These are phyloP conservation scores for Fonsecaea nubica DNA, from an alignment of 2,329 filamentous ascomycete genomes.

Conservation along the genomic window DNA sequence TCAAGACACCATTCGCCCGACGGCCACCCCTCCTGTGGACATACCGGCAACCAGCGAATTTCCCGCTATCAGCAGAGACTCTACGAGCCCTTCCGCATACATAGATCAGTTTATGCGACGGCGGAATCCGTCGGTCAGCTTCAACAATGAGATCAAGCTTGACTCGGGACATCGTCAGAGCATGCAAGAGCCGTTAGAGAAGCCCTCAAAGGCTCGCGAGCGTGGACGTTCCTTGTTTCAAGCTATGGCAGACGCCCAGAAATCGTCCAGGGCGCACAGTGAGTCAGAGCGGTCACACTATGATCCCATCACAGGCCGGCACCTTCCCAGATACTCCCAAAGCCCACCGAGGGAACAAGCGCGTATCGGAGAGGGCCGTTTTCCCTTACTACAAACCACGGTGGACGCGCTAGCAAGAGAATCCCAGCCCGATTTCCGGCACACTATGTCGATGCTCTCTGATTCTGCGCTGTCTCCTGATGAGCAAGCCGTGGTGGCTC, in stretches of 20 bases:
- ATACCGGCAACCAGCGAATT: conserved; percentile 52
- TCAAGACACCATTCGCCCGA: conserved; percentile 40
- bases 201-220: conserved; percentile 39
- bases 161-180: conserved; percentile 49
- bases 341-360: conserved; percentile 38
- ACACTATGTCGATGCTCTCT: conserved; percentile 34
- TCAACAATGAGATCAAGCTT: conserved; percentile 50
- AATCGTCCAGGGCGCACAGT: conserved; percentile 34
- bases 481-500: conserved; percentile 34
- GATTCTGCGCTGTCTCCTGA: conserved; percentile 36
- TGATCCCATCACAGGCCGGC: conserved; percentile 39
- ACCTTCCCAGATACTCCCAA: conserved; percentile 34
- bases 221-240: conserved; percentile 36
- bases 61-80: conserved; percentile 37
- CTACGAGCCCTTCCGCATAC: conserved; percentile 35
- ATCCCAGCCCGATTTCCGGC: conserved; percentile 29
- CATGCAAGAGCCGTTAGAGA: conserved; percentile 50
- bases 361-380: conserved; percentile 38
- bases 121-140: conserved; percentile 51
- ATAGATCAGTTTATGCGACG: conserved; percentile 50
- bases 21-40: conserved; percentile 52
- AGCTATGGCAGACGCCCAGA: conserved; percentile 29
- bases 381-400: conserved; percentile 40
- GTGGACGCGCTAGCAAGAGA: conserved; percentile 40
- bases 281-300: conserved; percentile 38